These are phyloP conservation scores for Populus tomentosa DNA, from an alignment of 441 rosid genomes.

Conservation along the genomic window DNA sequence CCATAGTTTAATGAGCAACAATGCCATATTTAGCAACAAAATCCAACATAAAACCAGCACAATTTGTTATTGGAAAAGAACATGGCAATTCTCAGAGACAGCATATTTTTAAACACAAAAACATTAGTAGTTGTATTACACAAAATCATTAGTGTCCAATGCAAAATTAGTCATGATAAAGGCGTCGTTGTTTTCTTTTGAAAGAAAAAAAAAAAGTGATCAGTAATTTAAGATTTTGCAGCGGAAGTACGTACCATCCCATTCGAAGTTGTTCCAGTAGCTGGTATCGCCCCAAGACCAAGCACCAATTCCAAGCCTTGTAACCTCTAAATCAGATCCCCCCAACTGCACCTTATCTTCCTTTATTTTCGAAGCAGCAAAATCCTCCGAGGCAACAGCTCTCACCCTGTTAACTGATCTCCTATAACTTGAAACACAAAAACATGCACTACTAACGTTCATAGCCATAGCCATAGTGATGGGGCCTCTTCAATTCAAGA, in stretches of 20 bases:
- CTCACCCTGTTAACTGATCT: conserved; percentile 29
- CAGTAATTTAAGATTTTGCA: too few species aligned
- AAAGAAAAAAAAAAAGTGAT: too few species aligned
- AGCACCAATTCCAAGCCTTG: conserved; percentile 84
- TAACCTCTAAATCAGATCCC: conserved; percentile 74
- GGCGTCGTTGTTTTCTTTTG: not conserved
- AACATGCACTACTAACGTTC: conserved; percentile 41
- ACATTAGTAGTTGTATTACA: not conserved
- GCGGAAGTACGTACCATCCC: conserved; percentile 59
- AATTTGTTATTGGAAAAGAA: not conserved
- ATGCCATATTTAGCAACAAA: not conserved
- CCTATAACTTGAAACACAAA: conserved; percentile 22
- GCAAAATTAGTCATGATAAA: not conserved
- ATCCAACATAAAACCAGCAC: not conserved
- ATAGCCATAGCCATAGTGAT: conserved; percentile 37
- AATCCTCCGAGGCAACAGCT: conserved; percentile 53
- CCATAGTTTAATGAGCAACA: not conserved
- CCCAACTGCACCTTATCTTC: conserved; percentile 71
- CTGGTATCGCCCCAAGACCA: conserved; percentile 99
- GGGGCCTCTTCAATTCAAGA: not conserved
- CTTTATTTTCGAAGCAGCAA: conserved; percentile 29
- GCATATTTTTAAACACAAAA: not conserved
- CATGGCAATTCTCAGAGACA: not conserved
- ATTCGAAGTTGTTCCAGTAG: conserved; percentile 85
- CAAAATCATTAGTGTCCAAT: not conserved